A percentile compares a stretch with the other conserved stretches of the same genome.
phyloP scores from a whole-genome alignment of 2,329 filamentous ascomycete species.

The Zymoseptoria tritici region DNA sequence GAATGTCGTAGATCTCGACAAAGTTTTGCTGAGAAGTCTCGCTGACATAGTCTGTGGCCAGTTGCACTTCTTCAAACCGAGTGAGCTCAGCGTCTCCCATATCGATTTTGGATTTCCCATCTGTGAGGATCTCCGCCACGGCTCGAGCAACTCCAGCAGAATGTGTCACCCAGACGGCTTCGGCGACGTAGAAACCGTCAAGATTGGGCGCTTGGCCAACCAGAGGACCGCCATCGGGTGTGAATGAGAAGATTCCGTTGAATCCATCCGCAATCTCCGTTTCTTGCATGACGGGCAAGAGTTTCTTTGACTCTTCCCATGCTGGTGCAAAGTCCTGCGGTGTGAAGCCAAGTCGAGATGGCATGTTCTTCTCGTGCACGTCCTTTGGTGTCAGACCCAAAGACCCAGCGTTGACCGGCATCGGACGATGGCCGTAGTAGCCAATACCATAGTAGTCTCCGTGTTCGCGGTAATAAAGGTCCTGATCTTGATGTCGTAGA shows the following conservation, averaged over 20 bases:
- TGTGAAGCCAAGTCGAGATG: constrained; percentile 55
- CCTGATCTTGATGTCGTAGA: constrained; percentile 55
- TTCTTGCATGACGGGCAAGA: constrained; percentile 47
- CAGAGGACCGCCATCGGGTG: constrained; percentile 55
- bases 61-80: constrained; percentile 56
- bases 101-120: constrained; percentile 49
- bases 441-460: constrained; percentile 57
- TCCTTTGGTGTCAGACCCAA: constrained; percentile 47
- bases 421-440: constrained; percentile 56
- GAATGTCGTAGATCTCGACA: constrained; percentile 57
- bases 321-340: constrained; percentile 53
- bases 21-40: constrained; percentile 57
- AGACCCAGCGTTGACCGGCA: constrained; percentile 51
- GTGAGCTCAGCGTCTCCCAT: constrained; percentile 53
- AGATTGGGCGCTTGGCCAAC: constrained; percentile 52
- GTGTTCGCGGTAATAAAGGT: constrained; percentile 59
- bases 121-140: constrained; percentile 51
- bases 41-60: constrained; percentile 47
- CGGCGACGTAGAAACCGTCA: constrained; percentile 57
- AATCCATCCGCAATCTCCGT: constrained; percentile 52
- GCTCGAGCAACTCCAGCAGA: constrained; percentile 57
- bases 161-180: constrained; percentile 61
- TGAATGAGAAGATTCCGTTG: constrained; percentile 61
- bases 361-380: constrained; percentile 55
- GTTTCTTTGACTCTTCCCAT: constrained; percentile 49